Percentiles rank a stretch among this genome's conserved stretches.
These are phyloP conservation scores for Mycena chlorophos DNA, from an alignment of 768 basidiomycete species.

Conservation along the genomic window DNA sequence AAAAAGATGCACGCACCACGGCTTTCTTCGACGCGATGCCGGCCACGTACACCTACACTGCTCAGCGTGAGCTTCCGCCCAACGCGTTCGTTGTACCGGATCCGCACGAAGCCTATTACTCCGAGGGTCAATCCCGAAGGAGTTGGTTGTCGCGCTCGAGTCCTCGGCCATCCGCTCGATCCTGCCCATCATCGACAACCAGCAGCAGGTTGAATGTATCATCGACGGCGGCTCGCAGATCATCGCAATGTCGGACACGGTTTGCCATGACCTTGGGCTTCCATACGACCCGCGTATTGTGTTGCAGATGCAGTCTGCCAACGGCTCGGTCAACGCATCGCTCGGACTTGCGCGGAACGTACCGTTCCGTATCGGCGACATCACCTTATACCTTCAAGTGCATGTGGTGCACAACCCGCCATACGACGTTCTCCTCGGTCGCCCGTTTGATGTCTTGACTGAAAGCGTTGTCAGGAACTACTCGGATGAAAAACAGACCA, in stretches of 20 bases:
- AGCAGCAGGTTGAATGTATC: neutral
- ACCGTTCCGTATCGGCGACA: neutral
- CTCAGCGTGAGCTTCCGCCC: neutral
- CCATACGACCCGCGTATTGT: neutral
- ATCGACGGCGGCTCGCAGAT: neutral
- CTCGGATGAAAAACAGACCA: neutral
- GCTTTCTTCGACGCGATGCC: conserved; percentile 6
- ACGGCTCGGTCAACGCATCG: neutral
- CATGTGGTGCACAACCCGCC: neutral
- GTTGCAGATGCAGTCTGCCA: neutral
- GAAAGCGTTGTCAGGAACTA: neutral
- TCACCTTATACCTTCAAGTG: neutral
- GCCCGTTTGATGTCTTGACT: neutral
- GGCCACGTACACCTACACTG: neutral
- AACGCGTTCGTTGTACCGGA: neutral
- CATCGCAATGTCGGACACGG: neutral
- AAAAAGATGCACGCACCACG: neutral
- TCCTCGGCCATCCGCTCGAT: neutral
- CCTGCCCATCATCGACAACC: neutral
- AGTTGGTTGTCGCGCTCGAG: neutral
- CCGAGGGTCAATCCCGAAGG: neutral
- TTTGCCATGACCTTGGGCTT: neutral
- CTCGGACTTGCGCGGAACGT: neutral
- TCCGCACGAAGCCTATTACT: neutral
- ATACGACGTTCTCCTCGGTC: neutral